phyloP scores from a whole-genome alignment of 345 rosid species.

The Citrus trifoliata region DNA sequence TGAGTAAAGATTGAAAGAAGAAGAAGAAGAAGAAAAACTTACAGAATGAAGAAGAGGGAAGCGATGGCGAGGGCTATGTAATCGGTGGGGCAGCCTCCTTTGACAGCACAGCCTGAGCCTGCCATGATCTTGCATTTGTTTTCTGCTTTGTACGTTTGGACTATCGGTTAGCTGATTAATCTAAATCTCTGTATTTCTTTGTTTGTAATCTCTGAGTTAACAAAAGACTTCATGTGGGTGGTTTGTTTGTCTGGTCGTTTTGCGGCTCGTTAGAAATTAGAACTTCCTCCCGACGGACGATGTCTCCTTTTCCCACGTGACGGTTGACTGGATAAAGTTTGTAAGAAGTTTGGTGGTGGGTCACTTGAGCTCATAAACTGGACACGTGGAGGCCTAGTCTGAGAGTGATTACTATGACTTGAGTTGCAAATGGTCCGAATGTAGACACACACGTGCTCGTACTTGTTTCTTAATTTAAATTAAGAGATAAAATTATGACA shows the following conservation, averaged over 20 bases:
- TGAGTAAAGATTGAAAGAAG: neutral
- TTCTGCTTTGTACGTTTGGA: neutral
- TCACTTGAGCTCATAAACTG: too few species aligned
- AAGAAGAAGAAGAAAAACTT: slow-evolving; percentile 15
- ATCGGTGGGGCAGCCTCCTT: slow-evolving; percentile 90
- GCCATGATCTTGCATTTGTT: slow-evolving; percentile 32
- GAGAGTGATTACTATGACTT: too few species aligned
- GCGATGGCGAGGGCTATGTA: slow-evolving; percentile 69
- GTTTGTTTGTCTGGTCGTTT: too few species aligned
- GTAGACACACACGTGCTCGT: too few species aligned
- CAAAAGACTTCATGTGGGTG: too few species aligned
- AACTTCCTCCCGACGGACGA: neutral
- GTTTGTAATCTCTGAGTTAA: too few species aligned
- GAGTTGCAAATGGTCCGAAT: too few species aligned
- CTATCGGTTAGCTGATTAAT: neutral
- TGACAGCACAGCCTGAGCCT: slow-evolving; percentile 44
- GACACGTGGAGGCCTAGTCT: too few species aligned
- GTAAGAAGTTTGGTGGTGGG: too few species aligned
- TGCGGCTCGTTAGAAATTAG: too few species aligned
- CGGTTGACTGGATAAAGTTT: neutral
- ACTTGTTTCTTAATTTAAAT: too few species aligned
- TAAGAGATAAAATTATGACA: too few species aligned
- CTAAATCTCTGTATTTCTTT: neutral
- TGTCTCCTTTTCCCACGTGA: neutral
- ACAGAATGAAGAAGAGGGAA: slow-evolving; percentile 55